phyloP scores from a whole-genome alignment of 129 eudicot species.

The Dittrichia graveolens region DNA sequence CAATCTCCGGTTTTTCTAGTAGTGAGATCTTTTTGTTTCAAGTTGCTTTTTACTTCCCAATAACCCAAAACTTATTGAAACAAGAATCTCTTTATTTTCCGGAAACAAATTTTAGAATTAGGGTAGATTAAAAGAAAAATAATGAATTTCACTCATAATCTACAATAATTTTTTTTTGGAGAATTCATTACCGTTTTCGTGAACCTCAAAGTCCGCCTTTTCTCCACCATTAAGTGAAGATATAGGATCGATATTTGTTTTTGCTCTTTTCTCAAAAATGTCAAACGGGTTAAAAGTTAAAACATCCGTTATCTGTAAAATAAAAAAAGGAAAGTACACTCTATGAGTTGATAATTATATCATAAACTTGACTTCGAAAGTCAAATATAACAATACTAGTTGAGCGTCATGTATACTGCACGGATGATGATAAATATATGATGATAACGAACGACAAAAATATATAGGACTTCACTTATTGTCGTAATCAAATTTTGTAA shows the following conservation, averaged over 20 bases:
- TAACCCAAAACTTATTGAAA: slow-evolving; percentile 31
- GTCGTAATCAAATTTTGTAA: too few relatives aligned
- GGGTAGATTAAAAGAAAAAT: neutral
- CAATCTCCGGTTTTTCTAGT: too few relatives aligned
- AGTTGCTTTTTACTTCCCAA: neutral
- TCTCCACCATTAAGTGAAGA: neutral
- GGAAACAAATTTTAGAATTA: neutral
- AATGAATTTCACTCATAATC: neutral
- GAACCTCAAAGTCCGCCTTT: slow-evolving; percentile 4
- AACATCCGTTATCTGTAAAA: slow-evolving; percentile 32
- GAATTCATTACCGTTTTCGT: slow-evolving; percentile 24
- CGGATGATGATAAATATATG: too few relatives aligned
- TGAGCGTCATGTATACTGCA: too few relatives aligned
- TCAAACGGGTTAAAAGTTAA: slow-evolving; percentile 34
- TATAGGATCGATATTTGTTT: neutral
- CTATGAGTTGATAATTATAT: neutral
- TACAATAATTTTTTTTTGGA: neutral
- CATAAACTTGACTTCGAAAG: neutral
- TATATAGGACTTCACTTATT: too few relatives aligned
- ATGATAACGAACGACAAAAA: too few relatives aligned
- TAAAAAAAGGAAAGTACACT: neutral
- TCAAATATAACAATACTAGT: too few relatives aligned
- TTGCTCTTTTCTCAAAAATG: slow-evolving; percentile 19
- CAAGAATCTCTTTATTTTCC: slow-evolving; percentile 21
- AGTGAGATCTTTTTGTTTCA: slow-evolving; percentile 5